phyloP scores from a whole-genome alignment of 2,329 filamentous ascomycete genomes.

The Exophiala dermatitidis region DNA sequence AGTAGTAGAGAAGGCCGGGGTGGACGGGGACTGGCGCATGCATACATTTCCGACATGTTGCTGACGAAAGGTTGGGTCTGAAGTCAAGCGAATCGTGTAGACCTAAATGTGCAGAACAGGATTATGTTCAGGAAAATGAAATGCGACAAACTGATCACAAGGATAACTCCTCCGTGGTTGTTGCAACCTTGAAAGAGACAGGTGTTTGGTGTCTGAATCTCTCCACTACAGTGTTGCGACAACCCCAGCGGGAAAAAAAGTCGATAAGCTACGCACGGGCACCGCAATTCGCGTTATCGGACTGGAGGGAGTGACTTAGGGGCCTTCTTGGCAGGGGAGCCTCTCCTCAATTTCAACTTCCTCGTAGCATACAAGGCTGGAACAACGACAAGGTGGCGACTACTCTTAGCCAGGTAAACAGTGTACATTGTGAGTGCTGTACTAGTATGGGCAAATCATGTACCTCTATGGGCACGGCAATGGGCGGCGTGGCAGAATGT shows the following conservation, averaged over 20 bases:
- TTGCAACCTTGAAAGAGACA: neutral
- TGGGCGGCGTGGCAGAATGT: no score
- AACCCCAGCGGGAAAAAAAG: neutral
- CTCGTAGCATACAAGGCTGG: no score
- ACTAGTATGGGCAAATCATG: no score
- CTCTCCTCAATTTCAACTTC: neutral
- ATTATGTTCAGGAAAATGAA: no score
- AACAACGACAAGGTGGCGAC: no score
- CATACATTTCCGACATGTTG: conserved; percentile 20
- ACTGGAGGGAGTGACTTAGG: neutral
- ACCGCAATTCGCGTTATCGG: neutral
- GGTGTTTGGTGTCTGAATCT: neutral
- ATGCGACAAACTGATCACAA: no score
- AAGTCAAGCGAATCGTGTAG: conserved; percentile 1
- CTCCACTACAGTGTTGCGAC: neutral
- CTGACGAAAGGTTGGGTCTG: neutral
- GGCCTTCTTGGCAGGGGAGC: neutral
- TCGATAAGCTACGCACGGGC: neutral
- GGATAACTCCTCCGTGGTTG: no score
- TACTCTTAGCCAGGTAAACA: no score
- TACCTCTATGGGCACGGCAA: no score
- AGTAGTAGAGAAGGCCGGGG: neutral
- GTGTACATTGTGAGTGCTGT: no score
- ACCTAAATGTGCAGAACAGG: no score
- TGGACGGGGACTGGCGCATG: neutral